Evolutionary conservation across 176 grass and related monocot genomes (phyloP), one percentile per base, ranked within the genome.

Genomic region (Rhipidocladum racemiflorum): DNA sequence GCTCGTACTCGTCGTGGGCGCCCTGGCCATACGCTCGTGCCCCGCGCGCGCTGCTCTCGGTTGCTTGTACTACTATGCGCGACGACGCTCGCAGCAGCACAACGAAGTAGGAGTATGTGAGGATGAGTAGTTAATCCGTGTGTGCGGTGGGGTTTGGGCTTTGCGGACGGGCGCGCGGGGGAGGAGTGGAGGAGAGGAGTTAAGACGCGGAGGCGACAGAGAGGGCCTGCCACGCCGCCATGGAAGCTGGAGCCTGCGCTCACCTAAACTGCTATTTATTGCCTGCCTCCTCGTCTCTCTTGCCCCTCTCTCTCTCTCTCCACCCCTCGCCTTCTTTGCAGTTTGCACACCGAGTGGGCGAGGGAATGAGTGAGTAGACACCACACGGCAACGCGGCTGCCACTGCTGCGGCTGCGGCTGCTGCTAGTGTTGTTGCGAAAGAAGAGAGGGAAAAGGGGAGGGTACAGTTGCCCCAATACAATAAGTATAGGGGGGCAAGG

Each of bases 191-290:
- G 30, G 48, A 29, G 63, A 24, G 24, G 83, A 78, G 83, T 88
- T 86, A 90, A 84, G 92, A 92, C 70, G 89, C 54, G 57, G 86
- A 90, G 85, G 76, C 85, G 92, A 87, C 89, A 94, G 83, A 89
- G 94, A 90, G 75, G 89, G 64, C 80, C 92, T 97, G 95, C 92
- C 78, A 92, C 92, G 95, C 95, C 95, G 95, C 95, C 95, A 97
- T 89, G 82, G 90, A 79, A 85, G 78, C 89, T 89, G 82, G 90
- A 79, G 85, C 86, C 89, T 94, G 90, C 89, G 59, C 75, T 70
- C 85, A 80, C 82, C 95, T 38, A 86, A 89, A 88, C 85, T 89
- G 44, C 79, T 88, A 91, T 93, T 97, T 90, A 94, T 87, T 94
- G 80, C 90, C 81, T 74, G 29, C 66, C 76, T n/a, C n/a, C 4